Percentiles rank a stretch among this genome's conserved stretches.
Evolutionary conservation across 352 stramenopile genomes (phyloP).

Genomic region (Phytophthora pini): DNA sequence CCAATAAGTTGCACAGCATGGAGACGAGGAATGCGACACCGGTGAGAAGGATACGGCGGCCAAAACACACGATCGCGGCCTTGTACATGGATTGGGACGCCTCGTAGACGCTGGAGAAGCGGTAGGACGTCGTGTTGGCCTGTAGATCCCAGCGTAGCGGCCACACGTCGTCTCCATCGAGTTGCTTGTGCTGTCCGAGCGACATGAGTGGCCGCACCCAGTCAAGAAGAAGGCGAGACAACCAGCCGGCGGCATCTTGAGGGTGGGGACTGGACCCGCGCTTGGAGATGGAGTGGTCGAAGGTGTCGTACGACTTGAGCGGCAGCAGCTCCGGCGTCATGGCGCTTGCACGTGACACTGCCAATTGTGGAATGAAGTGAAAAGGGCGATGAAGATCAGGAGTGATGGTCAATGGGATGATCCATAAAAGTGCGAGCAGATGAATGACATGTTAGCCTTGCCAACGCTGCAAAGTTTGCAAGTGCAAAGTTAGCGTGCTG

Average conservation of each 20-base stretch:
- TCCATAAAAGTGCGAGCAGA: neutral
- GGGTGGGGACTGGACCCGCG: constrained; percentile 24
- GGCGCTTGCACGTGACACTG: neutral
- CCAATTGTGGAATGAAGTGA: constrained; percentile 16
- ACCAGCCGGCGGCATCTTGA: constrained; percentile 28
- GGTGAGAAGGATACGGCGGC: constrained; percentile 42
- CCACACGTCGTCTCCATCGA: constrained; percentile 54
- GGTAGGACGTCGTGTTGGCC: constrained; percentile 27
- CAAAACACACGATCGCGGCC: constrained; percentile 46
- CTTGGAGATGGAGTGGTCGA: constrained; percentile 32
- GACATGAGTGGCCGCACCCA: constrained; percentile 62
- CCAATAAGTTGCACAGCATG: constrained; percentile 61
- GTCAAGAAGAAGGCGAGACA: constrained; percentile 48
- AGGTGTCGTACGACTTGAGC: constrained; percentile 40
- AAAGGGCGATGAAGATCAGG: neutral
- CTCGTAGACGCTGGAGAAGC: constrained; percentile 37
- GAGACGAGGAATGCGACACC: constrained; percentile 51
- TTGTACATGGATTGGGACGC: constrained; percentile 38
- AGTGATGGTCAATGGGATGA: constrained; percentile 18
- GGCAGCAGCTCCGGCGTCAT: constrained; percentile 26
- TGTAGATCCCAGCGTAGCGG: constrained; percentile 40
- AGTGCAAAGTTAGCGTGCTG: neutral
- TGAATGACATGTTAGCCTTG: neutral
- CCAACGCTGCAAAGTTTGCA: neutral
- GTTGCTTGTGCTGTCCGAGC: constrained; percentile 52